phyloP scores from a whole-genome alignment of 2,329 filamentous ascomycete species.

The Trichoderma arundinaceum region DNA sequence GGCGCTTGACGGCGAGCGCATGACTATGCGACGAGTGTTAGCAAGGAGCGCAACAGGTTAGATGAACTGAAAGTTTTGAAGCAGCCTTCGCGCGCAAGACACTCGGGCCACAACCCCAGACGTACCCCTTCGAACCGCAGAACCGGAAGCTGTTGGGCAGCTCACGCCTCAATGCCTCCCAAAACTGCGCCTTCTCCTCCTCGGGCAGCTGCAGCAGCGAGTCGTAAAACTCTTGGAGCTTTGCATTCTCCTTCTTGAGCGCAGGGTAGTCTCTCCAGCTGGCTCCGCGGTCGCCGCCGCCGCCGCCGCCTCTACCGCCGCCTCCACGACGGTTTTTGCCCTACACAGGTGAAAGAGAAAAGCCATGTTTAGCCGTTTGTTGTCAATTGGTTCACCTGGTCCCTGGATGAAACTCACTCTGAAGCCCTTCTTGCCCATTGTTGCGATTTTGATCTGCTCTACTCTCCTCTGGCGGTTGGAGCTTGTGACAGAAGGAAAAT shows the following conservation, averaged over 20 bases:
- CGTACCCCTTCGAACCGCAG: conserved; percentile 87
- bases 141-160: conserved; percentile 98
- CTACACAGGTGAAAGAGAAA: conserved; percentile 33
- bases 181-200: conserved; percentile 80
- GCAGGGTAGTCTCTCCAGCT: conserved; percentile 47
- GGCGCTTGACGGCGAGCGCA: conserved; percentile 88
- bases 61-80: not conserved
- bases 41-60: conserved; percentile 1
- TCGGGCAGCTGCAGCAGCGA: conserved; percentile 75
- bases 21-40: conserved; percentile 60
- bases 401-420: conserved; percentile 38
- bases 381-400: not conserved
- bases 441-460: conserved; percentile 35
- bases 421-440: conserved; percentile 48
- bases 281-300: conserved; percentile 36
- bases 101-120: conserved; percentile 2
- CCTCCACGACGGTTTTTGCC: conserved; percentile 46
- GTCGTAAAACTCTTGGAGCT: conserved; percentile 87
- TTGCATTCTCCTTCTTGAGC: conserved; percentile 78
- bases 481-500: conserved; percentile 26
- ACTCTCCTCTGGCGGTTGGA: not conserved
- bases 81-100: not conserved
- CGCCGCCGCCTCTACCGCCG: conserved; percentile 45
- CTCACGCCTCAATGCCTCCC: conserved; percentile 80
- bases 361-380: not conserved